Evolutionary conservation across 257 asterid genomes (phyloP), one percentile per base, ranked within the genome.

Genomic region (Cordia subcordata): DNA sequence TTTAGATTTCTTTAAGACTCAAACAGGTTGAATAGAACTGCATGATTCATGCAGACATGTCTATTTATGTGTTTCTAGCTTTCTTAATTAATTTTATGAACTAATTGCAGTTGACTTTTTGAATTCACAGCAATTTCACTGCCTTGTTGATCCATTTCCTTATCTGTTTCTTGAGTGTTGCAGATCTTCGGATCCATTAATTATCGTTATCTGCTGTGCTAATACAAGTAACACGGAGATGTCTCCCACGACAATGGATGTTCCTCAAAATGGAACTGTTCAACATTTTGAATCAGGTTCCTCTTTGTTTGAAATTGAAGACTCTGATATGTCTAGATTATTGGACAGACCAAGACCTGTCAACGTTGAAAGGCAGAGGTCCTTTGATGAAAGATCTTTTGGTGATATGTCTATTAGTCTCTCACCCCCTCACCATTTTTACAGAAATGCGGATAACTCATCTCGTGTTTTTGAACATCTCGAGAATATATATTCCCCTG

Each of bases 331-430:
- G 68, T 69, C 81, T 5, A 72, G 86, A 39, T 63, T 90, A 39
- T 57, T 85, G 53, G 94, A 84, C n/a, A 81, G 69, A 55, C 86
- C 86, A 5, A 80, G 90, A 72, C 73, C 75, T 0, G 69, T 90
- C 55, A 83, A 66, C 33, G 74, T 80, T 47, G 98, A 90, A 60
- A 78, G 96, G 71, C 87, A 87, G 81, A 87, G 94, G 66, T 90
- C 98, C 1, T 90, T 90, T 10, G 98, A 87, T 45, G 98, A 90
- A 60, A 79, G 96, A 53, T 90, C 98, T 21, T 72, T 90, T 63
- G 81, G 89, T 49, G 98, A 90, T 37, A 58, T 90, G 81, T 85
- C 95, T 10, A 73, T 83, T 47, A 61, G 94, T 32, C 63, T 55
- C 8, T 90, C 96, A 18, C 96, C 94, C 0, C 80, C 84, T 0